A percentile compares a stretch with the other conserved stretches of the same genome.
Conservation (phyloP, 306 rosid species). For the Trifolium subterraneum region DNA sequence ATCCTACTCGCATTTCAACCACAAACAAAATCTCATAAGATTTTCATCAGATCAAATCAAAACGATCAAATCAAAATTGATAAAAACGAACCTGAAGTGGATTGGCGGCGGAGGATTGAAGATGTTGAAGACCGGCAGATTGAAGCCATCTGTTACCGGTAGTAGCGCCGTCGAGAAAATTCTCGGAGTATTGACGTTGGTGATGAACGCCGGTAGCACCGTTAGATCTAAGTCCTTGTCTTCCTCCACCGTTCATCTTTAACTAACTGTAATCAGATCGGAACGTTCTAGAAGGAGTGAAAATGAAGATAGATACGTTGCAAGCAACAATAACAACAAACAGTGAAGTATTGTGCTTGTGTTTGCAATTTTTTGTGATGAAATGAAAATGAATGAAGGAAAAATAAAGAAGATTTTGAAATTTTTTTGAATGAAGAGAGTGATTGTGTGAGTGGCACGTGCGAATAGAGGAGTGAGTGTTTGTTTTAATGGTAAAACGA, state of each 20-base stretch:
- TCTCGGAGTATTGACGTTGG: constrained; percentile 88
- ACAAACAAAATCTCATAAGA: constrained; percentile 28
- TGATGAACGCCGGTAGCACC: constrained; percentile 79
- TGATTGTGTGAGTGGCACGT: constrained; percentile 27
- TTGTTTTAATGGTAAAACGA: constrained; percentile 41
- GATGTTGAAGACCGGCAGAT: constrained; percentile 93
- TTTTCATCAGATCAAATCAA: constrained; percentile 4
- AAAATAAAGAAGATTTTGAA: constrained; percentile 48
- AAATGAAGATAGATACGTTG: not conserved
- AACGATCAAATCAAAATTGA: constrained; percentile 4
- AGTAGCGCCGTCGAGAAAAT: constrained; percentile 63
- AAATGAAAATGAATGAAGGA: constrained; percentile 29
- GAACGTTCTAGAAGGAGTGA: constrained; percentile 25
- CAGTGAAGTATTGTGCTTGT: not conserved
- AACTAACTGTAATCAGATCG: constrained; percentile 40
- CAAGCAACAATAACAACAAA: not conserved
- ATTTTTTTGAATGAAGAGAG: constrained; percentile 34
- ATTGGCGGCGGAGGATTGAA: constrained; percentile 64
- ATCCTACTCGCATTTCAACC: constrained; percentile 66
- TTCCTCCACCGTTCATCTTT: constrained; percentile 81
- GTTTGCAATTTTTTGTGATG: not conserved
- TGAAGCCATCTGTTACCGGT: constrained; percentile 83
- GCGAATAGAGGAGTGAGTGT: constrained; percentile 20
- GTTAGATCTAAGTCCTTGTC: constrained; percentile 94
- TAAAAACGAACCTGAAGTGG: constrained; percentile 65